Percentiles rank a stretch among this genome's conserved stretches.
Evolutionary conservation across 108 stramenopile genomes (phyloP).

Genomic region (Cyclostephanos tholiformis): DNA sequence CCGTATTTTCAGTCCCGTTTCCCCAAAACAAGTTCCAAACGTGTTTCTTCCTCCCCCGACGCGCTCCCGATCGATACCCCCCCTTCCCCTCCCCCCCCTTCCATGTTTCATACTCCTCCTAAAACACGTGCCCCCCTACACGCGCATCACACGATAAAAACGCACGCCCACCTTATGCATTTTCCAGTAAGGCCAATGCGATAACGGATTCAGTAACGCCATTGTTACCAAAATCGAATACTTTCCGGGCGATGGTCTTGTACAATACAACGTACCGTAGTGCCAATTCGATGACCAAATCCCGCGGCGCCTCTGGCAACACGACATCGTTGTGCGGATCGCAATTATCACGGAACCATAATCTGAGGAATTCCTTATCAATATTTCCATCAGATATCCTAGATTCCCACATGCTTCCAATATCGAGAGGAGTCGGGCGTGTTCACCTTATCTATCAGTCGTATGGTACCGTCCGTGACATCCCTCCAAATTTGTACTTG

Average conservation of each 20-base stretch:
- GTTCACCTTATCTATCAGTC: slow-evolving; percentile 97
- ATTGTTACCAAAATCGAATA: slow-evolving; percentile 70
- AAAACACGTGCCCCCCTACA: too few species aligned
- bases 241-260: slow-evolving; percentile 94
- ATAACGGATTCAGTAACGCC: slow-evolving; percentile 64
- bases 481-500: slow-evolving; percentile 98
- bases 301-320: slow-evolving; percentile 94
- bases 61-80: too few species aligned
- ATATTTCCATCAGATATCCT: slow-evolving; percentile 90
- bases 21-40: too few species aligned
- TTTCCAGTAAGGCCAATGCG: slow-evolving; percentile 60
- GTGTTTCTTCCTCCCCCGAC: too few species aligned
- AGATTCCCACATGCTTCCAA: slow-evolving; percentile 91
- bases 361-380: slow-evolving; percentile 98
- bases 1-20: too few species aligned
- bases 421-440: slow-evolving; percentile 98
- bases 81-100: too few species aligned
- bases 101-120: too few species aligned
- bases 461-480: slow-evolving; percentile 68
- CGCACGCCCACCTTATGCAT: slow-evolving; percentile 13
- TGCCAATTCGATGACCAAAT: slow-evolving; percentile 93
- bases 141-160: too few species aligned
- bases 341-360: slow-evolving; percentile 96
- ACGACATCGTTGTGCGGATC: slow-evolving; percentile 96
- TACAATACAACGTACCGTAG: slow-evolving; percentile 94